Evolutionary conservation across 352 stramenopile species (phyloP), one percentile per base, ranked within the genome.

Genomic region (Phytophthora hibernalis): DNA sequence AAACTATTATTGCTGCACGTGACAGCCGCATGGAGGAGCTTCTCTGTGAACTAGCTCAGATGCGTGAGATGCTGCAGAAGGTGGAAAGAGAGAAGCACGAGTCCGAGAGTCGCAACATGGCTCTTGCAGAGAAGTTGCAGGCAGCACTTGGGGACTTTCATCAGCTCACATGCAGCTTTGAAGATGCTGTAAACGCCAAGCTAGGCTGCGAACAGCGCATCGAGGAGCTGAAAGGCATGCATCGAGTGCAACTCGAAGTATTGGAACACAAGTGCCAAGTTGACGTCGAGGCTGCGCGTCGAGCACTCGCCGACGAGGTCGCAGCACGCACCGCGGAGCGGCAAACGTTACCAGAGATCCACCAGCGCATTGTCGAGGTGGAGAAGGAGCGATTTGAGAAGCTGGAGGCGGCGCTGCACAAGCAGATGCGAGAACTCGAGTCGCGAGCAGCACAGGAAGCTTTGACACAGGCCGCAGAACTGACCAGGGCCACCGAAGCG

Each of bases 331-430:
- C 56, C n/a, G 43, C 40, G 10, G 85, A 93, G 55, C 82, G 82
- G 5, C 44, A 75, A 62, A 85, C 81, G 16, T 60, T 95, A 30
- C 87, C 85, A 0, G 83, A 87, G 54, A 74, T 65, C 42, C 76
- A 95, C 52, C 77, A 82, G 10, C 69, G 74, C 11, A 56, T 88
- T 21, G 59, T 93, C 13, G 83, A 79, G 45, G 69, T 69, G 40
- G 83, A 93, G 56, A 79, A 83, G 45, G 76, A 93, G 72, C 79
- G 86, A 3, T 82, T 85, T 44, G 81, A 91, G 60, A 79, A 80
- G 54, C 78, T 91, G 5, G 80, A 95, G 59, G 53, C 61, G 16
- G 75, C 82, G 13, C 38, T 90, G 2, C 47, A 62, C 15, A 74
- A 83, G 58, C 82, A 90, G 20, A 74, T 88, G 61, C 70, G 61